Evolutionary conservation across 345 rosid genomes (phyloP).

Genomic region (Chamaenerion angustifolium): DNA sequence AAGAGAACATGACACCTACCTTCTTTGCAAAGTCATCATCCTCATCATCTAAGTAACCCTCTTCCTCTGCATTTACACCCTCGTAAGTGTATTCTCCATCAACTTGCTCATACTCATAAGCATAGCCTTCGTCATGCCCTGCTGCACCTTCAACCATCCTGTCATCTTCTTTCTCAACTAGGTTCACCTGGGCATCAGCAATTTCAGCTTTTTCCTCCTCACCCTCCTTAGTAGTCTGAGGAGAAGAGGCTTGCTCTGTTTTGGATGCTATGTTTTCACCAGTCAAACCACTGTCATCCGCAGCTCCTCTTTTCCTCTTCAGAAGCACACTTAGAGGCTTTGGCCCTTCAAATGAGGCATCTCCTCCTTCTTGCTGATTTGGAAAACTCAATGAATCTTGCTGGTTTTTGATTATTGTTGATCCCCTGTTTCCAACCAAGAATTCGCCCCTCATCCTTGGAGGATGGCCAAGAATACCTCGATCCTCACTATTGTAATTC

Average conservation of each 20-base stretch:
- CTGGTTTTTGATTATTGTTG: too few species aligned
- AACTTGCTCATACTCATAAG: slow-evolving; percentile 23
- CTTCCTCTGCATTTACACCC: slow-evolving; percentile 49
- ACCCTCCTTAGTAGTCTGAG: slow-evolving; percentile 5
- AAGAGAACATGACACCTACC: slow-evolving; percentile 44
- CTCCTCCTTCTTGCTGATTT: slow-evolving; percentile 32
- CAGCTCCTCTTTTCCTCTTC: slow-evolving; percentile 62
- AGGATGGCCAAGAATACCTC: slow-evolving; percentile 14
- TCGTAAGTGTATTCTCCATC: slow-evolving; percentile 34
- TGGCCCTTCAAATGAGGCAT: slow-evolving; percentile 63
- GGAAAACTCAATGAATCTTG: slow-evolving; percentile 11
- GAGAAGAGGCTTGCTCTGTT: not conserved
- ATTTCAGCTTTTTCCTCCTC: not conserved
- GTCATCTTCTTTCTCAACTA: too few species aligned
- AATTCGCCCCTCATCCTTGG: too few species aligned
- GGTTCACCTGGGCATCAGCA: not conserved
- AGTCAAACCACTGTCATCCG: too few species aligned
- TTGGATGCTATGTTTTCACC: slow-evolving; percentile 19
- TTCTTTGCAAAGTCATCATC: slow-evolving; percentile 56
- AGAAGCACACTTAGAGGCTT: slow-evolving; percentile 78
- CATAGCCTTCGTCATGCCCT: too few species aligned
- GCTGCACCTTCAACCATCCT: slow-evolving; percentile 29
- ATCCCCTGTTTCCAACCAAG: slow-evolving; percentile 22
- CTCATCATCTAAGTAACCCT: slow-evolving; percentile 45
- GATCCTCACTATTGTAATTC: slow-evolving; percentile 22